Evolutionary conservation across 2,329 filamentous ascomycete species (phyloP).

Genomic region (Karstenula rhodostoma): DNA sequence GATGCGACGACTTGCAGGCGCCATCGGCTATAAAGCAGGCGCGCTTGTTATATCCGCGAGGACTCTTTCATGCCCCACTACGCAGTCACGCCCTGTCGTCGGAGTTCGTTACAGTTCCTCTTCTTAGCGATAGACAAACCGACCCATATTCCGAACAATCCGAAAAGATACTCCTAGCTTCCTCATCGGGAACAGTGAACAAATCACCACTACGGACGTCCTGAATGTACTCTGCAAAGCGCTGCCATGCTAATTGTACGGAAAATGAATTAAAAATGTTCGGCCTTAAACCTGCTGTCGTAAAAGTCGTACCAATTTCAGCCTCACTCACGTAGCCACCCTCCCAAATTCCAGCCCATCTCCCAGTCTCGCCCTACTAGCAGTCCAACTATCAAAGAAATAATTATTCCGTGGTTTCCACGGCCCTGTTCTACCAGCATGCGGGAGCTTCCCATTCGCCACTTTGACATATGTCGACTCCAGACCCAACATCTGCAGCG

Average conservation of each 20-base stretch:
- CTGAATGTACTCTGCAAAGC: background rate
- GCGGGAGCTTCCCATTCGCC: constrained; percentile 54
- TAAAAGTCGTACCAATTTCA: background rate
- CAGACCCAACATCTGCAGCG: constrained; percentile 54
- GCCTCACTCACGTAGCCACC: constrained; percentile 23
- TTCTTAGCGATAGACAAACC: background rate
- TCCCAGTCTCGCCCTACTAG: constrained; percentile 53
- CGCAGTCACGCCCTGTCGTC: background rate
- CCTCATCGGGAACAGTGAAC: background rate
- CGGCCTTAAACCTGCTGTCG: background rate
- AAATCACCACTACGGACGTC: background rate
- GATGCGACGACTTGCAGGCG: background rate
- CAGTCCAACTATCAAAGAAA: constrained; percentile 53
- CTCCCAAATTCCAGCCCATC: constrained; percentile 50
- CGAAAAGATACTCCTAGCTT: background rate
- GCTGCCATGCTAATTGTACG: background rate
- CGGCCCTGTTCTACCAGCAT: constrained; percentile 54
- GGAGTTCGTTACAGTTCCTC: background rate
- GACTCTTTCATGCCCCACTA: background rate
- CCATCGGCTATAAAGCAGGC: background rate
- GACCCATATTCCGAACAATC: background rate
- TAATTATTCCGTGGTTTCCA: constrained; percentile 57
- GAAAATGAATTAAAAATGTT: background rate
- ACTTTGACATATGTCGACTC: constrained; percentile 62
- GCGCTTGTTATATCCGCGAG: background rate